Percentiles rank a stretch among this genome's conserved stretches.
phyloP scores from a whole-genome alignment of 2,329 filamentous ascomycete genomes.

The Neopestalotiopsis rosae region DNA sequence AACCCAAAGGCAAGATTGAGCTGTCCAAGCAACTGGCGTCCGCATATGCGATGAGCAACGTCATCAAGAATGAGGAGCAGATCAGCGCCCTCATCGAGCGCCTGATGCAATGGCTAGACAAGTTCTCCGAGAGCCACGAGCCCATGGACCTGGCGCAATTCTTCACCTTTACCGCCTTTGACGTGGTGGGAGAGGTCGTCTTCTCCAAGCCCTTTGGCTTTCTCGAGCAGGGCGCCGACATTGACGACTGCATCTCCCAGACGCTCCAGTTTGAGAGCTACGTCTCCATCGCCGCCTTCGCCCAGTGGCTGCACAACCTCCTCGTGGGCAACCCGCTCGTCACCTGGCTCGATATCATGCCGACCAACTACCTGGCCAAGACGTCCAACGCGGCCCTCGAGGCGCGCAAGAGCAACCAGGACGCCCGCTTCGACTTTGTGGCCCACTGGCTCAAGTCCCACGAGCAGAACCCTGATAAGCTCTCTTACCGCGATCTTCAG shows the following conservation, averaged over 20 bases:
- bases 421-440: constrained; percentile 22
- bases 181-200: constrained; percentile 32
- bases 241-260: constrained; percentile 27
- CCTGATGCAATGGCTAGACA: constrained; percentile 14
- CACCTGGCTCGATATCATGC: constrained; percentile 21
- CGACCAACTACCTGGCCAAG: constrained; percentile 18
- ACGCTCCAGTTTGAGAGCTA: constrained; percentile 14
- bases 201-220: constrained; percentile 34
- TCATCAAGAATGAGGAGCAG: constrained; percentile 18
- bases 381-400: constrained; percentile 16
- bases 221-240: constrained; percentile 30
- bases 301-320: constrained; percentile 21
- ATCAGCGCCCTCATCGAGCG: constrained; percentile 13
- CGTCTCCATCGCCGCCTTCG: constrained; percentile 13
- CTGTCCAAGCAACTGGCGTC: constrained; percentile 11
- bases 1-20: constrained; percentile 21
- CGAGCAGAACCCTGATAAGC: not conserved
- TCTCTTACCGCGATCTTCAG: not conserved
- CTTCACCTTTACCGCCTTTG: constrained; percentile 29
- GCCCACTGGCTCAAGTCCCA: constrained; percentile 13
- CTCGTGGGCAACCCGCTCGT: constrained; percentile 23
- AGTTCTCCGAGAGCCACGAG: not conserved
- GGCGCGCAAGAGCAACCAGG: constrained; percentile 16
- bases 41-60: constrained; percentile 34
- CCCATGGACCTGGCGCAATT: constrained; percentile 22